Evolutionary conservation across 805 yeast genomes (phyloP).

Genomic region (Clavispora santaluciae): DNA sequence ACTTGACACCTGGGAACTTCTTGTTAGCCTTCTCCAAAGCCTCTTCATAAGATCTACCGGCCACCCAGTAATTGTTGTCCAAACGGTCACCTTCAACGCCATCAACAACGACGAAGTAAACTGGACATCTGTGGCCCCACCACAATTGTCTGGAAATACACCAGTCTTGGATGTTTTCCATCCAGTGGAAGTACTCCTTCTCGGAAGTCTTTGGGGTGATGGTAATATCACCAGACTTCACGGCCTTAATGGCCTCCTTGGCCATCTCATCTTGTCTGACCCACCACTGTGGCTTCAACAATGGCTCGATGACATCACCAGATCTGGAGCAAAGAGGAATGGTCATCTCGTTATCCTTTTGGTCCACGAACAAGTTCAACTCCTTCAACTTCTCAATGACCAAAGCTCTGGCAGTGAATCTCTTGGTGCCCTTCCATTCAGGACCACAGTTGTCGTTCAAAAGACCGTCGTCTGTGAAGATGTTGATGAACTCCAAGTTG

Average conservation of each 20-base stretch:
- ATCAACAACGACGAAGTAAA: conserved; percentile 78
- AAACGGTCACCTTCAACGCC: conserved; percentile 60
- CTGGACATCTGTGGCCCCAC: conserved; percentile 99
- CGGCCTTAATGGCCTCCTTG: conserved; percentile 77
- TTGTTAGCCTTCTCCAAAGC: conserved; percentile 76
- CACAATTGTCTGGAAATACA: conserved; percentile 89
- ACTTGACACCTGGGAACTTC: conserved; percentile 66
- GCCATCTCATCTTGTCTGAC: conserved; percentile 90
- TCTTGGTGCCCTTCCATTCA: conserved; percentile 83
- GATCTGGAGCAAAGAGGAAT: conserved; percentile 94
- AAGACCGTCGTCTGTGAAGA: conserved; percentile 86
- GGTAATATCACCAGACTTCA: conserved; percentile 70
- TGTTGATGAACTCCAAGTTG: conserved; percentile 80
- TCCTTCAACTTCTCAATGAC: conserved; percentile 79
- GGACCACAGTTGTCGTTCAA: conserved; percentile 87
- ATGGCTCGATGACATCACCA: conserved; percentile 95
- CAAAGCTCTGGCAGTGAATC: conserved; percentile 86
- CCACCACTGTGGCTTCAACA: conserved; percentile 99
- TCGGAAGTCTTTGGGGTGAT: conserved; percentile 88
- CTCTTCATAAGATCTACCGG: conserved; percentile 79
- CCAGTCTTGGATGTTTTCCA: conserved; percentile 97
- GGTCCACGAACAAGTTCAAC: conserved; percentile 72
- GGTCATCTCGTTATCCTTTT: conserved; percentile 92
- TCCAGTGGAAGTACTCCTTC: conserved; percentile 92
- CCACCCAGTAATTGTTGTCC: conserved; percentile 80